A percentile compares a stretch with the other conserved stretches of the same genome.
phyloP scores from a whole-genome alignment of 192 early-diverging fungal species.

The Gaertneriomyces semiglobifer region DNA sequence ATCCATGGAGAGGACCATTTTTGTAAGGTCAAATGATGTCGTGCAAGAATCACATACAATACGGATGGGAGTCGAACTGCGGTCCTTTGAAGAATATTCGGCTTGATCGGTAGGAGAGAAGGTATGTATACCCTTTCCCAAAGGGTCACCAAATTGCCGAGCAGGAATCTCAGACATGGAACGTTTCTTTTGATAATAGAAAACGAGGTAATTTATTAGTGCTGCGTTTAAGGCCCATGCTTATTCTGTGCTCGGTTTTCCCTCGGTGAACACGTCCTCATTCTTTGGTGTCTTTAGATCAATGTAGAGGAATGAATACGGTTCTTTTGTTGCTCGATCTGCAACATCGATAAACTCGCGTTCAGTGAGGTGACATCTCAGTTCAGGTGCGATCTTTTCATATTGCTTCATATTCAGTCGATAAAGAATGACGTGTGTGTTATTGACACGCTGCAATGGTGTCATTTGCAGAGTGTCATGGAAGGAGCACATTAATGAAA shows the following conservation, averaged over 20 bases:
- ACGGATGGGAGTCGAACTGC: constrained; percentile 4
- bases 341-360: not conserved
- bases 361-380: not conserved
- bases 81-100: not conserved
- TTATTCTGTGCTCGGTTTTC: no score
- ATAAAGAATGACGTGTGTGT: not conserved
- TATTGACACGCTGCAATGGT: not conserved
- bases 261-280: not conserved
- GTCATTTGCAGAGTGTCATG: constrained; percentile 9
- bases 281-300: constrained; percentile 3
- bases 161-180: no score
- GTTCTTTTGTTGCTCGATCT: not conserved
- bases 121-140: not conserved
- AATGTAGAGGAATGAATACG: constrained; percentile 5
- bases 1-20: constrained; percentile 4
- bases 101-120: not conserved
- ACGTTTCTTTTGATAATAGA: no score
- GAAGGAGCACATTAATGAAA: not conserved
- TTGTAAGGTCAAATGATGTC: constrained; percentile 1
- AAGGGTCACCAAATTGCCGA: no score
- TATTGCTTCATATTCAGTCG: constrained; percentile 10
- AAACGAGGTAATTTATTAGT: no score
- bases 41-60: not conserved
- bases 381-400: not conserved
- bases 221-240: no score